Percentiles rank a stretch among this genome's conserved stretches.
Conservation (phyloP, 1,284 basidiomycete species). For the Marasmius tenuissimus region DNA sequence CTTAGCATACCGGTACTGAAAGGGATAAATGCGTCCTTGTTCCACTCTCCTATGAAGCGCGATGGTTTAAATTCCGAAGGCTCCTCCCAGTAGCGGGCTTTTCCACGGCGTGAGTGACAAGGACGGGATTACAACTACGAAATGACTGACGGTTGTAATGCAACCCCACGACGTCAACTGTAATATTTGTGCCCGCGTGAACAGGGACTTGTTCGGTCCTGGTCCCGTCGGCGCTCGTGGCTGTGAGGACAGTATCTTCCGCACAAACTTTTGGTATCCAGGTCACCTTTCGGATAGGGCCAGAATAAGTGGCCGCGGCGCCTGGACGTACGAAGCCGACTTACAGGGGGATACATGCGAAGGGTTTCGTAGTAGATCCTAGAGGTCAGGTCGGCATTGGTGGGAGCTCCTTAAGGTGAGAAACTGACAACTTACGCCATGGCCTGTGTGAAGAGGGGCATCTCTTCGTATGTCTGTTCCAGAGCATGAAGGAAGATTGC, state of each 20-base stretch:
- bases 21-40: not conserved
- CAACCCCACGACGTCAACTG: not conserved
- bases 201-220: not conserved
- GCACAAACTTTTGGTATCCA: not conserved
- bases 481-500: not conserved
- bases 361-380: conserved; percentile 32
- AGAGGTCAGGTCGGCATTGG: conserved; percentile 15
- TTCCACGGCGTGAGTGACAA: not conserved
- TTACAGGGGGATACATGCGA: conserved; percentile 34
- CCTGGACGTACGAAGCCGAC: not conserved
- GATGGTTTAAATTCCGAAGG: not conserved
- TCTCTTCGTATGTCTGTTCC: conserved; percentile 3
- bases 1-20: not conserved
- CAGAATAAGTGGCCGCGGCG: not conserved
- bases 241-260: not conserved
- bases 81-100: not conserved
- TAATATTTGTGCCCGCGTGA: not conserved
- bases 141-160: not conserved
- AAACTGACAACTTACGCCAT: not conserved
- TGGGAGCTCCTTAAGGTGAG: conserved; percentile 25
- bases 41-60: not conserved
- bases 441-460: not conserved
- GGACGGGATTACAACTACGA: not conserved
- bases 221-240: not conserved
- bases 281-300: not conserved